Conservation (phyloP, 2,329 filamentous ascomycete genomes). For the Sphaerulina populicola region DNA sequence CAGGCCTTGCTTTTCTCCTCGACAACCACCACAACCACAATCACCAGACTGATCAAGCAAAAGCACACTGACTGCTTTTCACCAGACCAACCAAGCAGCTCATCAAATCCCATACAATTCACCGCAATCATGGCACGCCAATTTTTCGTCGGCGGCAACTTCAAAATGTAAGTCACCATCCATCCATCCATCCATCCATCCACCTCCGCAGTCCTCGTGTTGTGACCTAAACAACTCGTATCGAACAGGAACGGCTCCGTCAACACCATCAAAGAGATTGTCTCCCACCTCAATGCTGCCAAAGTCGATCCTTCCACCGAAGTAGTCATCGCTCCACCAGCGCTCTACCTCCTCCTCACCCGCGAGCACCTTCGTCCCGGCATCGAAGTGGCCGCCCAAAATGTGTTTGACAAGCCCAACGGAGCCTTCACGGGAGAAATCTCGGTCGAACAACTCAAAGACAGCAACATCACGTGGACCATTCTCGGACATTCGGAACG, state of each 20-base stretch:
- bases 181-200: slow-evolving; percentile 4
- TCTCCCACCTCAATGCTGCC: slow-evolving; percentile 79
- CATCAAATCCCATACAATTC: not conserved
- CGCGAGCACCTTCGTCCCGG: slow-evolving; percentile 67
- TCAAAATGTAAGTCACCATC: slow-evolving; percentile 73
- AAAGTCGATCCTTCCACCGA: slow-evolving; percentile 72
- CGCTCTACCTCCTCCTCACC: slow-evolving; percentile 81
- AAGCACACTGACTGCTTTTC: not conserved
- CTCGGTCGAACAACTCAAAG: slow-evolving; percentile 81
- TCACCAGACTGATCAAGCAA: not conserved
- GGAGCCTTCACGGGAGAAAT: slow-evolving; percentile 97
- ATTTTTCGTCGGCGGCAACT: slow-evolving; percentile 56
- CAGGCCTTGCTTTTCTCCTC: not conserved
- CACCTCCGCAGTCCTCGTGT: not conserved
- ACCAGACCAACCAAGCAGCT: not conserved
- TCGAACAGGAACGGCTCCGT: slow-evolving; percentile 72
- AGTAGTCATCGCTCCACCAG: slow-evolving; percentile 86
- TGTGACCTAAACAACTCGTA: slow-evolving; percentile 2
- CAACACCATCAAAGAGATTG: slow-evolving; percentile 61
- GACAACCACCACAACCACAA: not conserved
- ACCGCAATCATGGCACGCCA: slow-evolving; percentile 35
- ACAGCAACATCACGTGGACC: slow-evolving; percentile 79
- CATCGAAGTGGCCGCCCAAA: slow-evolving; percentile 86
- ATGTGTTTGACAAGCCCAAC: slow-evolving; percentile 82
- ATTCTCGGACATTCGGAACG: slow-evolving; percentile 94